These are phyloP conservation scores for Acacia crassicarpa DNA, from an alignment of 306 rosid species.

Conservation along the genomic window DNA sequence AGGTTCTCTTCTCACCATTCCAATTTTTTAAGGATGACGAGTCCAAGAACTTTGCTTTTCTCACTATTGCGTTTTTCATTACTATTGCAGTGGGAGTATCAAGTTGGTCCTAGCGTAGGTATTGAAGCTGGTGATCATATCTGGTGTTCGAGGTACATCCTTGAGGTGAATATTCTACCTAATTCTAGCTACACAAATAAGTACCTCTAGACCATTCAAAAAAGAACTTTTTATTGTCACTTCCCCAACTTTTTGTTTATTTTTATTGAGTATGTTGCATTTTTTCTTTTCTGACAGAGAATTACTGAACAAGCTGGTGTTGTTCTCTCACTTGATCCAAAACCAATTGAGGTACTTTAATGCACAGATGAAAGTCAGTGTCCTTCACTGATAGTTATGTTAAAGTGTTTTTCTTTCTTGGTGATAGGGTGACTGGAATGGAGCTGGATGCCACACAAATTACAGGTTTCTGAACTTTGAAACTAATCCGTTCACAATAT, in stretches of 20 bases:
- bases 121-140: conserved; percentile 94
- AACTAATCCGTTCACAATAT: neutral
- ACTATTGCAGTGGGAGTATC: conserved; percentile 91
- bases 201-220: conserved; percentile 15
- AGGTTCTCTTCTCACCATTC: conserved; percentile 53
- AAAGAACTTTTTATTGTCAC: neutral
- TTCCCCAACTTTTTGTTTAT: neutral
- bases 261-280: conserved; percentile 13
- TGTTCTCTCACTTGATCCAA: conserved; percentile 93
- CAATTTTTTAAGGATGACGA: conserved; percentile 26
- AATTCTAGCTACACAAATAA: conserved; percentile 9
- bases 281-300: conserved; percentile 60
- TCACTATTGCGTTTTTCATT: conserved; percentile 23
- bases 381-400: neutral
- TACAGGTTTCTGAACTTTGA: conserved; percentile 59
- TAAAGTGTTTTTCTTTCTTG: conserved; percentile 21
- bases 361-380: neutral
- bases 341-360: conserved; percentile 82
- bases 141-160: conserved; percentile 90
- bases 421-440: conserved; percentile 97
- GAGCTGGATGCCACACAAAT: conserved; percentile 99
- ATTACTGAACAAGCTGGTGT: conserved; percentile 99
- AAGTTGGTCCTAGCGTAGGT: conserved; percentile 99
- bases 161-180: conserved; percentile 71
- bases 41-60: conserved; percentile 26